Conservation (phyloP, 164 flowering plant species). For the Chloranthus sessilifolius region DNA sequence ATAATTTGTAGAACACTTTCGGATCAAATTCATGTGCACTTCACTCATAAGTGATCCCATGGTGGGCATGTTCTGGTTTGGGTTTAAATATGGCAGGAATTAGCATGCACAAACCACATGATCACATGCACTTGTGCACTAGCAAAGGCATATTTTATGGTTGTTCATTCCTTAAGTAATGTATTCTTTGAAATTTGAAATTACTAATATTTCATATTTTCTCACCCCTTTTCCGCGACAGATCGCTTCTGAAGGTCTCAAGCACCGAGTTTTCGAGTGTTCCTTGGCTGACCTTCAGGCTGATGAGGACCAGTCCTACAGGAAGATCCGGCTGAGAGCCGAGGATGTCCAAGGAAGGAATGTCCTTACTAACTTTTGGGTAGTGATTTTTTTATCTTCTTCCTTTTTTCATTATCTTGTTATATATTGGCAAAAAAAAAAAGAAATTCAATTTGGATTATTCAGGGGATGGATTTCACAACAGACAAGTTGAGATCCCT, state of each 20-base stretch:
- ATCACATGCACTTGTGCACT: background rate
- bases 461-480: constrained; percentile 35
- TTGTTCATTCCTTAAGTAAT: background rate
- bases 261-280: constrained; percentile 32
- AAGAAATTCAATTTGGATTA: background rate
- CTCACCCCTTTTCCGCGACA: constrained; percentile 6
- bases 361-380: constrained; percentile 39
- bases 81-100: background rate
- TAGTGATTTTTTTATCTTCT: background rate
- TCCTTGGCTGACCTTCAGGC: constrained; percentile 32
- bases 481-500: constrained; percentile 37
- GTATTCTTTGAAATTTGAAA: background rate
- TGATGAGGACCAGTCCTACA: constrained; percentile 38
- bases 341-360: constrained; percentile 38
- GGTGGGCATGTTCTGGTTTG: background rate
- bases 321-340: constrained; percentile 30
- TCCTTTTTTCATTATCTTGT: background rate
- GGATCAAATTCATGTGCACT: too few species aligned
- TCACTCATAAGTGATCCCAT: background rate
- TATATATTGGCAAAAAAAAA: background rate
- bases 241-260: constrained; percentile 41
- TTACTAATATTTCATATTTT: background rate
- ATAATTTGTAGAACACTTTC: background rate
- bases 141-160: background rate
- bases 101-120: too few species aligned